These are phyloP conservation scores for Mycosarcoma mackinlayi DNA, from an alignment of 1,284 basidiomycete genomes.

Conservation along the genomic window DNA sequence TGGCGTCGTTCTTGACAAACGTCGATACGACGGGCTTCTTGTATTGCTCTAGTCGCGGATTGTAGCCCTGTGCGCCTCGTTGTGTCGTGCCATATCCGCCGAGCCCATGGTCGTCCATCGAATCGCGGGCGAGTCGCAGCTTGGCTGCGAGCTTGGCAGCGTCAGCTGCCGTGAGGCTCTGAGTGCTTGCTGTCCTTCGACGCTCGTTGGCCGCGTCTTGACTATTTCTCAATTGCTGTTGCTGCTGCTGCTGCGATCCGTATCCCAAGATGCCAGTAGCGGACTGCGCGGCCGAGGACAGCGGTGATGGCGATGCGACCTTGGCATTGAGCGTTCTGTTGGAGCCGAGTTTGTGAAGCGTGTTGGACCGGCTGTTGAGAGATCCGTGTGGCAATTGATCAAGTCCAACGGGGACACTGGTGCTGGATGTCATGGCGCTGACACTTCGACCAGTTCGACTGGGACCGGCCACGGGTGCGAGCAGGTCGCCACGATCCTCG, in stretches of 20 bases:
- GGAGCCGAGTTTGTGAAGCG: constrained; percentile 20
- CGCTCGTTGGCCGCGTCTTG: constrained; percentile 22
- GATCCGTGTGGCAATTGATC: constrained; percentile 29
- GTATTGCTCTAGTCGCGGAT: constrained; percentile 46
- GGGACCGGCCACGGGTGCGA: constrained; percentile 32
- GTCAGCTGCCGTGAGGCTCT: constrained; percentile 58
- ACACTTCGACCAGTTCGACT: constrained; percentile 24
- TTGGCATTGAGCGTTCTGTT: constrained; percentile 12
- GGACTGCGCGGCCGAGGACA: constrained; percentile 22
- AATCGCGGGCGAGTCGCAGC: constrained; percentile 53
- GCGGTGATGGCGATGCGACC: constrained; percentile 20
- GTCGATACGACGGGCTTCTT: constrained; percentile 58
- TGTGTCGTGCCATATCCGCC: constrained; percentile 15
- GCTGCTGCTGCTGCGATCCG: constrained; percentile 17
- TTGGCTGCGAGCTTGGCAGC: constrained; percentile 60
- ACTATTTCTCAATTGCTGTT: constrained; percentile 16
- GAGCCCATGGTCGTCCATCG: constrained; percentile 46
- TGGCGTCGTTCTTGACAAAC: constrained; percentile 49
- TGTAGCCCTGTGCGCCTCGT: constrained; percentile 37
- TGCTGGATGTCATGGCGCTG: constrained; percentile 39
- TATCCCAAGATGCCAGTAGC: constrained; percentile 13
- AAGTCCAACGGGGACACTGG: constrained; percentile 37
- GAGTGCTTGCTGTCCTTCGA: constrained; percentile 42
- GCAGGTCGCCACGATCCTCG: constrained; percentile 43
- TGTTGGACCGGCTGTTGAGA: constrained; percentile 15